Evolutionary conservation across 2,329 filamentous ascomycete species (phyloP).

Genomic region (Monilinia aucupariae): DNA sequence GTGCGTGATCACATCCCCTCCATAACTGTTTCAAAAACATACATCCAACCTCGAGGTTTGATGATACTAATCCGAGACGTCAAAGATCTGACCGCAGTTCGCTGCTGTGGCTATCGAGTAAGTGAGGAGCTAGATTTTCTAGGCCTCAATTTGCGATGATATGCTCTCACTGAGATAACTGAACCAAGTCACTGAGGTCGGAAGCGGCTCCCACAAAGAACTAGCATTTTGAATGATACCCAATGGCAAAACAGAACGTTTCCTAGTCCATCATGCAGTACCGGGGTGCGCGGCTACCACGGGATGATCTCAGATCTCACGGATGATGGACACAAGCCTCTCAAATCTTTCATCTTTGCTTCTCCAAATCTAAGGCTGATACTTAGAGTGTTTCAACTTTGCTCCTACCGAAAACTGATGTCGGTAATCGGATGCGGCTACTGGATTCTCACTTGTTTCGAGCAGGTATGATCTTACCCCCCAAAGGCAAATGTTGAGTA

Average conservation of each 20-base stretch:
- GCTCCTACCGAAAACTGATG: background rate
- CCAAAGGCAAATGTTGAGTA: too few species aligned
- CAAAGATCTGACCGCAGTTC: constrained; percentile 10
- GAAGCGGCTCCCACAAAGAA: background rate
- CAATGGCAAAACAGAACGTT: constrained; percentile 6
- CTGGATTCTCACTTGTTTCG: constrained; percentile 5
- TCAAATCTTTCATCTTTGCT: constrained; percentile 12
- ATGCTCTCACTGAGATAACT: background rate
- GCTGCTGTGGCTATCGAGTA: background rate
- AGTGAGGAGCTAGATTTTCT: background rate
- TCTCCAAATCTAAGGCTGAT: constrained; percentile 9
- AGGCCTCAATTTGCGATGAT: background rate
- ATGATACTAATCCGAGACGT: constrained; percentile 24
- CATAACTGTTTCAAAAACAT: constrained; percentile 23
- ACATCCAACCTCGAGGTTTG: constrained; percentile 17
- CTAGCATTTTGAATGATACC: background rate
- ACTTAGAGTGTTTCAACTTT: constrained; percentile 10
- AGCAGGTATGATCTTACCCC: background rate
- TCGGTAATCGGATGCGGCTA: background rate
- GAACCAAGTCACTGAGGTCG: background rate
- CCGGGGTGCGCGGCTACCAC: background rate
- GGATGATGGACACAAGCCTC: constrained; percentile 3
- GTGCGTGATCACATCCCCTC: background rate
- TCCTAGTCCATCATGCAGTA: constrained; percentile 5
- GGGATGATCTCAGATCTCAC: background rate